These are phyloP conservation scores for Globisporangium barbulae DNA, from an alignment of 352 stramenopile species.

Conservation along the genomic window DNA sequence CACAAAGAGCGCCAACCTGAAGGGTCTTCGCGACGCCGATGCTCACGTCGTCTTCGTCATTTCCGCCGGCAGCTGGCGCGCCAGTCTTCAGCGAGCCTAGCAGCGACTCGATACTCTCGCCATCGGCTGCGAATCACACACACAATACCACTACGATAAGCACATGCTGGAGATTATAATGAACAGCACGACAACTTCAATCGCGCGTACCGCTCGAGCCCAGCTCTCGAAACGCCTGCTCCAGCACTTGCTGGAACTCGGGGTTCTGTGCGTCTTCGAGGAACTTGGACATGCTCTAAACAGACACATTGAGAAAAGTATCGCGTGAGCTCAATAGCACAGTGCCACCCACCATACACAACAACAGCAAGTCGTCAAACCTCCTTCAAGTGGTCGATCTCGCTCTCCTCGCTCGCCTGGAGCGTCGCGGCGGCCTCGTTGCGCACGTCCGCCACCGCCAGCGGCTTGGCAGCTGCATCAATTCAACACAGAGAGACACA, in stretches of 20 bases:
- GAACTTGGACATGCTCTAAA: slow-evolving; percentile 83
- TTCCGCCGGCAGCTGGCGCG: slow-evolving; percentile 7
- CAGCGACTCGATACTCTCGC: slow-evolving; percentile 67
- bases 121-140: slow-evolving; percentile 31
- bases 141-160: slow-evolving; percentile 2
- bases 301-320: not conserved
- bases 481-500: not conserved
- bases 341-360: not conserved
- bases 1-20: slow-evolving; percentile 33
- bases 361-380: slow-evolving; percentile 21
- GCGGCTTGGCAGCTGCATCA: slow-evolving; percentile 12
- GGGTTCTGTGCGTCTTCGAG: slow-evolving; percentile 84
- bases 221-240: slow-evolving; percentile 87
- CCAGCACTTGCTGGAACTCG: slow-evolving; percentile 83
- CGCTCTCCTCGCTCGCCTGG: slow-evolving; percentile 37
- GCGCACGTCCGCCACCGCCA: slow-evolving; percentile 35
- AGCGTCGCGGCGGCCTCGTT: slow-evolving; percentile 54
- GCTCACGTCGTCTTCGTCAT: slow-evolving; percentile 74
- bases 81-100: slow-evolving; percentile 49
- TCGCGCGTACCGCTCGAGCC: slow-evolving; percentile 45
- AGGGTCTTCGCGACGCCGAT: slow-evolving; percentile 83
- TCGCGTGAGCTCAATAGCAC: not conserved
- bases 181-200: not conserved
- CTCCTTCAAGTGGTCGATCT: slow-evolving; percentile 66
- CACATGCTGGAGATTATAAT: slow-evolving; percentile 1